These are phyloP conservation scores for Calonectria hawksworthii DNA, from an alignment of 2,329 filamentous ascomycete species.

Conservation along the genomic window DNA sequence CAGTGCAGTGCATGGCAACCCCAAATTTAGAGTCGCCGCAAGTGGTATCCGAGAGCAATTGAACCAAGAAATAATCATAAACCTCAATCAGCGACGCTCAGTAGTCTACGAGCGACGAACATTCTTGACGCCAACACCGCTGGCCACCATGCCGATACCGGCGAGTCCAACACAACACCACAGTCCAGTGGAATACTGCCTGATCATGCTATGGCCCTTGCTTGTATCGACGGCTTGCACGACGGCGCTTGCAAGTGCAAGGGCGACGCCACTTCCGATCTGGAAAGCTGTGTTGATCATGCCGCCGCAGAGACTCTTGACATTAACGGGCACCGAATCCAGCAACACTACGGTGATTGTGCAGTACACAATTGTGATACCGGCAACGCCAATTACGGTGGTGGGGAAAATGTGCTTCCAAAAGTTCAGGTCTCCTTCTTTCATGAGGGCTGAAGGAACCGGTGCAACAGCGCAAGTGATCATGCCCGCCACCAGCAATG, in stretches of 20 bases:
- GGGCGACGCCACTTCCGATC: conserved; percentile 26
- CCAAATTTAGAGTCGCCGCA: background rate
- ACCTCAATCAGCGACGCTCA: background rate
- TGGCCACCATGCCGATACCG: conserved; percentile 19
- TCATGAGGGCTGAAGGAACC: conserved; percentile 24
- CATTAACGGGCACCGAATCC: conserved; percentile 17
- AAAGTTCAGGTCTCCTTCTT: conserved; percentile 24
- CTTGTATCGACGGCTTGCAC: conserved; percentile 21
- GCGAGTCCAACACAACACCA: conserved; percentile 24
- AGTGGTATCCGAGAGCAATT: background rate
- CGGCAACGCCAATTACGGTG: conserved; percentile 17
- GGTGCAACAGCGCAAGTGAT: conserved; percentile 22
- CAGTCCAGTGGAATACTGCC: conserved; percentile 23
- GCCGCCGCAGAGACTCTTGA: conserved; percentile 26
- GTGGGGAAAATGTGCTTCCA: conserved; percentile 33
- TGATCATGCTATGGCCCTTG: conserved; percentile 14
- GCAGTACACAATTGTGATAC: conserved; percentile 20
- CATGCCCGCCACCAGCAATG: conserved; percentile 19
- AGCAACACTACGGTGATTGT: conserved; percentile 18
- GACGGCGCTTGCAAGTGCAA: conserved; percentile 25
- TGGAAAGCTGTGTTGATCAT: conserved; percentile 32
- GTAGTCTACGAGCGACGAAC: background rate
- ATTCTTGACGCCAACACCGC: conserved; percentile 18
- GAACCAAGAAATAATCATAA: background rate
- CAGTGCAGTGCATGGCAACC: background rate